These are phyloP conservation scores for Brassica juncea DNA, from an alignment of 345 rosid species.

Conservation along the genomic window DNA sequence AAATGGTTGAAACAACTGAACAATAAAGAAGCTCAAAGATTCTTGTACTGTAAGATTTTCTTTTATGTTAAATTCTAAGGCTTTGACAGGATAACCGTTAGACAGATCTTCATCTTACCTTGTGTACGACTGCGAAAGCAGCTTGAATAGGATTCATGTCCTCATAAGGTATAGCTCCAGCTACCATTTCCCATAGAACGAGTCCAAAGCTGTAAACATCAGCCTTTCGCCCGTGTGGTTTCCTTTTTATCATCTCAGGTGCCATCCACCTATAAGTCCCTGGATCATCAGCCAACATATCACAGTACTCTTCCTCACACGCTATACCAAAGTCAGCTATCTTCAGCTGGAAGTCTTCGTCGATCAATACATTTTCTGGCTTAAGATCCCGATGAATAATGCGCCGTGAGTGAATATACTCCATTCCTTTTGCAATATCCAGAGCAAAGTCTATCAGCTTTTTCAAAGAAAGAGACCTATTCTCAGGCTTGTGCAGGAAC, in stretches of 20 bases:
- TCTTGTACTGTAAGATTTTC: not conserved
- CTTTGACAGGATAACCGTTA: not conserved
- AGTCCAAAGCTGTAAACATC: constrained; percentile 98
- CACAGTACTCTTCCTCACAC: constrained; percentile 85
- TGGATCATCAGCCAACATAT: constrained; percentile 84
- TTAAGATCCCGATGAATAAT: constrained; percentile 97
- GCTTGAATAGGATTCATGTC: constrained; percentile 99
- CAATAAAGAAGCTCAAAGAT: not conserved
- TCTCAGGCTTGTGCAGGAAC: constrained; percentile 88
- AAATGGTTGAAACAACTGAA: constrained; percentile 16
- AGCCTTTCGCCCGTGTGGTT: constrained; percentile 78
- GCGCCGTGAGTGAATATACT: constrained; percentile 82
- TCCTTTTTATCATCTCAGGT: constrained; percentile 96
- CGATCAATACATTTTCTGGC: constrained; percentile 87
- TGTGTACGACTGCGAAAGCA: constrained; percentile 97
- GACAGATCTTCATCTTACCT: constrained; percentile 46
- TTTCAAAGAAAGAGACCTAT: constrained; percentile 63
- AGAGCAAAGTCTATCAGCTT: constrained; percentile 66
- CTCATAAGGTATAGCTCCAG: constrained; percentile 90
- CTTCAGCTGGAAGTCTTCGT: constrained; percentile 70
- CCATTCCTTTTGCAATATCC: constrained; percentile 92
- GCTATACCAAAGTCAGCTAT: constrained; percentile 99
- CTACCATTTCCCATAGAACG: constrained; percentile 94
- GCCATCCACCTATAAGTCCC: constrained; percentile 99
- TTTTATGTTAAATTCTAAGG: too few relatives aligned